phyloP scores from a whole-genome alignment of 768 basidiomycete genomes.

The Strobilomyces echinocephalus region DNA sequence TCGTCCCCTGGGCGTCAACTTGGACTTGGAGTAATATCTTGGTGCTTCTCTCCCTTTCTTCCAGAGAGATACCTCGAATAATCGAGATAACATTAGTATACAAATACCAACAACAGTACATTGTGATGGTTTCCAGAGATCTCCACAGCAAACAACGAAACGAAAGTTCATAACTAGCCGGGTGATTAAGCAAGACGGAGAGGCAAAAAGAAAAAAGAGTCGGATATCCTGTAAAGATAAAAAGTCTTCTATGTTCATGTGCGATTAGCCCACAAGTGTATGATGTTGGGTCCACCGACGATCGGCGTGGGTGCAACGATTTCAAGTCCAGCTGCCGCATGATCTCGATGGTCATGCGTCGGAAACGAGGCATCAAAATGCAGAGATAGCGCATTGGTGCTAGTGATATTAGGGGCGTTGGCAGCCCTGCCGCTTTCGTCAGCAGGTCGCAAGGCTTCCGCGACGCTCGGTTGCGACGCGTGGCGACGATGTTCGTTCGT shows the following conservation, averaged over 20 bases:
- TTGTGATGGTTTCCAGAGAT: background rate
- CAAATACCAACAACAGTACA: conserved; percentile 11
- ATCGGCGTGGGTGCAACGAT: conserved; percentile 32
- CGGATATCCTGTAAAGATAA: background rate
- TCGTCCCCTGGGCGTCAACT: background rate
- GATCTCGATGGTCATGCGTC: conserved; percentile 20
- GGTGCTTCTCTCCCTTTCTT: background rate
- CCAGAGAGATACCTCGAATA: background rate
- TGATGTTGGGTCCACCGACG: conserved; percentile 32
- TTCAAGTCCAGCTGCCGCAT: conserved; percentile 27
- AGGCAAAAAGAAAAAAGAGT: background rate
- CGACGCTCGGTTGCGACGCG: conserved; percentile 15
- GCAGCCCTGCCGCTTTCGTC: conserved; percentile 12
- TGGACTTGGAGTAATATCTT: background rate
- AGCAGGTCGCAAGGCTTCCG: conserved; percentile 19
- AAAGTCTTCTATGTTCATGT: conserved; percentile 18
- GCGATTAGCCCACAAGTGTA: conserved; percentile 33
- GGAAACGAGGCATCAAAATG: conserved; percentile 34
- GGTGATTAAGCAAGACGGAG: background rate
- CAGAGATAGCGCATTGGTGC: conserved; percentile 32
- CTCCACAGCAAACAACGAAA: background rate
- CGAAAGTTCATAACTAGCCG: background rate
- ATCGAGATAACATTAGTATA: conserved; percentile 25
- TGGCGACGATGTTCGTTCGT: conserved; percentile 18
- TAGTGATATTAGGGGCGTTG: conserved; percentile 21